Base-by-base conservation (phyloP, 495 filamentous ascomycete genomes). In the Xylona heveae region DNA sequence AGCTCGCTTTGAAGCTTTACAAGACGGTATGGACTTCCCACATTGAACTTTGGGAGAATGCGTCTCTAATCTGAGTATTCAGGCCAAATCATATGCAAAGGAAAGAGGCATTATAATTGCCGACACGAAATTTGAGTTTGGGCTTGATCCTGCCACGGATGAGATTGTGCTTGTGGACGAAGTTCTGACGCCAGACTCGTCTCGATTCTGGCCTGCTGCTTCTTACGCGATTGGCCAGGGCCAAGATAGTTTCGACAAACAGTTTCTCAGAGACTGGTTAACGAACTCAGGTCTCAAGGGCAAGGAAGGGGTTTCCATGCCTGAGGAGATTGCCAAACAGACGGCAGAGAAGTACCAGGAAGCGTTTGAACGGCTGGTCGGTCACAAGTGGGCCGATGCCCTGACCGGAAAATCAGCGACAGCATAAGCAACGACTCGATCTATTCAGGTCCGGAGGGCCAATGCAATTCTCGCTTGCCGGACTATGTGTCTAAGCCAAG, bases 171-270 rank as follows among this genome's bases (percentile, higher is more conserved):
- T 94, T 12, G 69, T 88, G 4, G 88, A 97, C 47, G 88, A 97
- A 51, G 83, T 93, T 10, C 57, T 95, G 25, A 95, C 85, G 5
- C 74, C 55, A 4, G 55, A 57, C 34, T 47, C 38, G 15, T 14
- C n/a, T 19, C 70, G 88, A 6, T 93, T 94, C 62, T 97, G 88
- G 88, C 71, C 68, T 3, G 66, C 63, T 39, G 71, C 68, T 16
- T 56, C 57, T 6, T 93, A 92, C 42, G 63, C 66, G 42, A 51
- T 71, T 19, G 85, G 85, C 0, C 58, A 59, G 22, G 61, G 75
- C 14, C 83, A 92, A 58, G 58, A 69, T 33, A 84, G 76, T 52
- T 84, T 74, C 34, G 85, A 95, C 48, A 95, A 97, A 65, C 88
- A 94, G 62, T 76, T 64, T 42, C 41, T 94, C 45, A 59, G 85